phyloP scores from a whole-genome alignment of 2,329 filamentous ascomycete genomes.

The Graphium sp. region DNA sequence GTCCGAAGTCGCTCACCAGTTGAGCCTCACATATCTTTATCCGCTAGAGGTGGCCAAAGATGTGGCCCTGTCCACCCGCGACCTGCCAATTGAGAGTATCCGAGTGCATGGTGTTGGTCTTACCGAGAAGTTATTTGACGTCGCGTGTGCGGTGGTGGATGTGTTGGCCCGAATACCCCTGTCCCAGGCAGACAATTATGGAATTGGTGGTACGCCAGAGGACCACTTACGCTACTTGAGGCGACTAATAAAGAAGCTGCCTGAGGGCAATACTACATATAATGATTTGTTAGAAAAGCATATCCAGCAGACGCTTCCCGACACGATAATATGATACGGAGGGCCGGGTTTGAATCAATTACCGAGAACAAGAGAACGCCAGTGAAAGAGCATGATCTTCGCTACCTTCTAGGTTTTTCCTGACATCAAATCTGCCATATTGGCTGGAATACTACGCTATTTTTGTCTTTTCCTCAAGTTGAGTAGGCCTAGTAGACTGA shows the following conservation, averaged over 20 bases:
- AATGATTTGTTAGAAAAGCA: slow-evolving; percentile 21
- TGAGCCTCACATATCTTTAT: slow-evolving; percentile 22
- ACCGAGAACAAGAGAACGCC: too few relatives aligned
- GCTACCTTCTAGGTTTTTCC: too few relatives aligned
- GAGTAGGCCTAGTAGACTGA: too few relatives aligned
- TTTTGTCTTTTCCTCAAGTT: neutral
- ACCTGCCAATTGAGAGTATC: slow-evolving; percentile 19
- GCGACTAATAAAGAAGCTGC: slow-evolving; percentile 17
- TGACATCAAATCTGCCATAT: too few relatives aligned
- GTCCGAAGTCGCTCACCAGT: slow-evolving; percentile 13
- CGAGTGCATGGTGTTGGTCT: slow-evolving; percentile 24
- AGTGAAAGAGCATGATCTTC: too few relatives aligned
- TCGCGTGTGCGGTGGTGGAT: slow-evolving; percentile 24
- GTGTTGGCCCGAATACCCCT: slow-evolving; percentile 23
- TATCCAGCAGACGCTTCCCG: slow-evolving; percentile 16
- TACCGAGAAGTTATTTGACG: slow-evolving; percentile 28
- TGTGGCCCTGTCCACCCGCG: slow-evolving; percentile 18
- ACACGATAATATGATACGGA: too few relatives aligned
- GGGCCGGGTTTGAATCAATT: too few relatives aligned
- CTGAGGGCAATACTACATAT: slow-evolving; percentile 19
- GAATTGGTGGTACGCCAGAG: slow-evolving; percentile 14
- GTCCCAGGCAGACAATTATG: slow-evolving; percentile 9
- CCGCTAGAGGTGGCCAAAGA: slow-evolving; percentile 23
- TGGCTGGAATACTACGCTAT: too few relatives aligned
- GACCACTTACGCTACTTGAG: slow-evolving; percentile 20